phyloP scores from a whole-genome alignment of 495 filamentous ascomycete genomes.

The Penicillium simplicissimum region DNA sequence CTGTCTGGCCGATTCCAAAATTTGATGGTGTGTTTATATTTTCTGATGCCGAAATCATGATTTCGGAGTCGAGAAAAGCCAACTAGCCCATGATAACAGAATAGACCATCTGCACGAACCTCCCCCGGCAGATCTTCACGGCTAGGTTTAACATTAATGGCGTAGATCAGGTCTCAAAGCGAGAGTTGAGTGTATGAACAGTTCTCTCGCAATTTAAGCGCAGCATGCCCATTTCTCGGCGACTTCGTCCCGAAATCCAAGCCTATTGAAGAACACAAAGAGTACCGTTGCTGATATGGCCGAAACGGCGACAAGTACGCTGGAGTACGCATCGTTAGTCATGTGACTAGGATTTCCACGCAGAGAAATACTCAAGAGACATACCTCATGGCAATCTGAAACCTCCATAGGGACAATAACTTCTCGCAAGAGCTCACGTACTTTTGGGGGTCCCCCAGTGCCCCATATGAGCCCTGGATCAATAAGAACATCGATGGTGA shows the following conservation, averaged over 20 bases:
- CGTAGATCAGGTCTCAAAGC: too few species aligned
- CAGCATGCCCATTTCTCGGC: neutral
- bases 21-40: too few species aligned
- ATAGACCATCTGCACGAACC: too few species aligned
- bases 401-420: neutral
- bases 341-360: neutral
- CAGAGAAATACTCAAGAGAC: neutral
- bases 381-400: neutral
- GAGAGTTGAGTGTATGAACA: neutral
- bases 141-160: too few species aligned
- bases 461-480: neutral
- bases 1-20: too few species aligned
- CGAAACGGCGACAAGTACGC: neutral
- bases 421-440: neutral
- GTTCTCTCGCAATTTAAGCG: neutral
- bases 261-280: constrained; percentile 1
- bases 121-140: too few species aligned
- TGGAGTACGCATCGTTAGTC: neutral
- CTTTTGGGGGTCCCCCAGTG: neutral
- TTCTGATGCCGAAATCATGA: too few species aligned
- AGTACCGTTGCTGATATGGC: neutral
- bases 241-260: neutral
- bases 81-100: too few species aligned
- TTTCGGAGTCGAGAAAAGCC: too few species aligned
- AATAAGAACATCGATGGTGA: neutral